phyloP scores from a whole-genome alignment of 2,329 filamentous ascomycete species.

The Pseudogymnoascus sp. region DNA sequence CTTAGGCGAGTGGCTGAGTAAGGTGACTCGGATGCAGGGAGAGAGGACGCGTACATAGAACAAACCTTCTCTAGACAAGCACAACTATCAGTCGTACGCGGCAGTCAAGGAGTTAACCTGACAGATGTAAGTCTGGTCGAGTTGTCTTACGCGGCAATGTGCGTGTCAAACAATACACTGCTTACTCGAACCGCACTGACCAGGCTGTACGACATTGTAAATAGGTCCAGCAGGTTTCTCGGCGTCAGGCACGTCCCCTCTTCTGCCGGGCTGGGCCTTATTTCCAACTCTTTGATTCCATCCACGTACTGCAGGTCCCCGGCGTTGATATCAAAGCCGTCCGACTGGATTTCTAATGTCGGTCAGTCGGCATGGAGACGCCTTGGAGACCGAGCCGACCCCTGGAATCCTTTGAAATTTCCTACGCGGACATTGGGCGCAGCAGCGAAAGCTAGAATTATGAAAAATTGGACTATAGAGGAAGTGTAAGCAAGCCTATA shows the following conservation, averaged over 20 bases:
- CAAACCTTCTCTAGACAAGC: background rate
- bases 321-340: background rate
- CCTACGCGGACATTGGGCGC: background rate
- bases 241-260: background rate
- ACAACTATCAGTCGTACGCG: background rate
- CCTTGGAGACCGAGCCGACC: background rate
- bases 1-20: conserved; percentile 15
- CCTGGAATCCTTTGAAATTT: background rate
- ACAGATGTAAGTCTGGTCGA: too few species aligned
- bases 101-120: too few species aligned
- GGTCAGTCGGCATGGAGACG: background rate
- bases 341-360: background rate
- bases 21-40: conserved; percentile 13
- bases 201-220: background rate
- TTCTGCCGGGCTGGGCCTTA: background rate
- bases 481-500: background rate
- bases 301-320: background rate
- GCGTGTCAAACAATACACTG: too few species aligned
- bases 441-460: background rate
- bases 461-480: background rate
- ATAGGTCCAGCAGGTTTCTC: background rate
- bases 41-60: background rate
- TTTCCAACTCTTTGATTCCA: background rate
- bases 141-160: too few species aligned
- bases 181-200: background rate